phyloP scores from a whole-genome alignment of 2,329 filamentous ascomycete species.

The Cercospora sp. region DNA sequence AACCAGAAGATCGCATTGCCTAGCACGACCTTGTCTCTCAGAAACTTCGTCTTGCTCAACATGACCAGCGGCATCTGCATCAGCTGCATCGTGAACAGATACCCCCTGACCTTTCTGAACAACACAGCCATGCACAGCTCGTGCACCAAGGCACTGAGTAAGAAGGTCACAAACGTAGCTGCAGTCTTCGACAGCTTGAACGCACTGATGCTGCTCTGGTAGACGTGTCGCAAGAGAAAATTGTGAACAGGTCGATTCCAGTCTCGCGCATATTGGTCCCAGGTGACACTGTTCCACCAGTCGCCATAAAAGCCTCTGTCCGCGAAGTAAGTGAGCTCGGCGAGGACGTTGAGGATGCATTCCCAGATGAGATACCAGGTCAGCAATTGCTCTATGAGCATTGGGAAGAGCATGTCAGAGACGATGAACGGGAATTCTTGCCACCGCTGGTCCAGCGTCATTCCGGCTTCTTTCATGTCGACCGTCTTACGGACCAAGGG shows the following conservation, averaged over 20 bases:
- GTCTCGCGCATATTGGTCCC: conserved; percentile 76
- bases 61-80: conserved; percentile 69
- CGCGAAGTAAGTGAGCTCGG: conserved; percentile 74
- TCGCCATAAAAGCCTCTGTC: conserved; percentile 48
- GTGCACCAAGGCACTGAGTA: conserved; percentile 69
- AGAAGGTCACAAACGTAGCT: conserved; percentile 74
- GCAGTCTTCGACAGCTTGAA: conserved; percentile 68
- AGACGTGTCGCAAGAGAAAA: conserved; percentile 76
- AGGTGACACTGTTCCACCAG: conserved; percentile 55
- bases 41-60: conserved; percentile 65
- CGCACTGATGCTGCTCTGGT: conserved; percentile 73
- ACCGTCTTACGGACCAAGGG: conserved; percentile 69
- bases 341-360: conserved; percentile 67
- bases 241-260: conserved; percentile 82
- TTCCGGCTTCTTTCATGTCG: conserved; percentile 65
- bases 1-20: conserved; percentile 78
- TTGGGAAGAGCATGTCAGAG: conserved; percentile 73
- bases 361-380: conserved; percentile 81
- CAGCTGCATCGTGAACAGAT: conserved; percentile 72
- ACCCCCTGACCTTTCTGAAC: conserved; percentile 75
- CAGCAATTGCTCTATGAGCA: conserved; percentile 75
- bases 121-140: conserved; percentile 79
- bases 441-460: conserved; percentile 62
- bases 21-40: conserved; percentile 62
- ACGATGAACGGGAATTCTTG: conserved; percentile 71